Percentiles rank a stretch among this genome's conserved stretches.
phyloP scores from a whole-genome alignment of 495 filamentous ascomycete genomes.

The Aspergillus steynii region DNA sequence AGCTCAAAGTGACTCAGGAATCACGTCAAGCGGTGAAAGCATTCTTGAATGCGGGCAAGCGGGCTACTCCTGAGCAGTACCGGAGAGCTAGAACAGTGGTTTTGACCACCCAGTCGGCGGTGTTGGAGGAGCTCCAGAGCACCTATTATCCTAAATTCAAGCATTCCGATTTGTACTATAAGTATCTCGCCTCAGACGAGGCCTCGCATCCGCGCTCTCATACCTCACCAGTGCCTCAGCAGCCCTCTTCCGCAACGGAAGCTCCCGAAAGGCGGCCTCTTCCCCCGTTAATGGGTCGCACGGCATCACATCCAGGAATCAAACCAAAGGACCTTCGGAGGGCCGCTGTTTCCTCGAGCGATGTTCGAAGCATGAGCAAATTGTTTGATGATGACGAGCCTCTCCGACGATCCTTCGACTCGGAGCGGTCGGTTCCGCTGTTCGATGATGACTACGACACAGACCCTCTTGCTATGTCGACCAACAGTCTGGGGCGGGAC shows the following conservation, averaged over 20 bases:
- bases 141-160: constrained; percentile 83
- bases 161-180: constrained; percentile 90
- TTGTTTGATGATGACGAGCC: constrained; percentile 49
- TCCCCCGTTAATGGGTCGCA: constrained; percentile 44
- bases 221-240: constrained; percentile 21
- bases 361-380: constrained; percentile 47
- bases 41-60: constrained; percentile 75
- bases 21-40: constrained; percentile 67
- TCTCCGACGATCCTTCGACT: constrained; percentile 58
- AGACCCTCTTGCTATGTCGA: constrained; percentile 61
- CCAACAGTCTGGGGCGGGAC: constrained; percentile 54
- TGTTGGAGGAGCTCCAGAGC: constrained; percentile 79
- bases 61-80: constrained; percentile 79
- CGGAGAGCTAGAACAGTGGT: constrained; percentile 79
- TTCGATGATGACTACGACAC: constrained; percentile 70
- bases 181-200: constrained; percentile 89
- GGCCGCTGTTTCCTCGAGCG: constrained; percentile 58
- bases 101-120: constrained; percentile 75
- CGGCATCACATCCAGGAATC: constrained; percentile 37
- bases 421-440: constrained; percentile 52
- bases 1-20: constrained; percentile 72
- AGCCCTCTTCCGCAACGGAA: constrained; percentile 30
- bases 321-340: constrained; percentile 53
- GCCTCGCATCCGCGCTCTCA: constrained; percentile 49
- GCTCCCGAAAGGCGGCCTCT: constrained; percentile 39